Evolutionary conservation across 768 basidiomycete species (phyloP).

Genomic region (Leccinellum luteum): DNA sequence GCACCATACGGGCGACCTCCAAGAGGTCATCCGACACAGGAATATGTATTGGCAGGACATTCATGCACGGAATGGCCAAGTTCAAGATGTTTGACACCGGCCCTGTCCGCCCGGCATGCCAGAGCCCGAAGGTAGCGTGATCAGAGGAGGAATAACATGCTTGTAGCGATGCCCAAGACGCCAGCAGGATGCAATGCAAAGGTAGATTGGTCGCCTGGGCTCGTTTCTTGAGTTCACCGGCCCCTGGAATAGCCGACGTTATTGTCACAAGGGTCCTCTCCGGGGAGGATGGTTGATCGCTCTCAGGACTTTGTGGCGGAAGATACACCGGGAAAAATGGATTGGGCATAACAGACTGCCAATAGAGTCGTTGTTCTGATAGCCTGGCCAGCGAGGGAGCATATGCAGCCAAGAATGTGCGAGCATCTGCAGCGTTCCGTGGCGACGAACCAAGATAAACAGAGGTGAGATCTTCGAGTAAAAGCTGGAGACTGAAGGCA

Average conservation of each 20-base stretch:
- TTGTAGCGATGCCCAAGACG: conserved; percentile 44
- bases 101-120: conserved; percentile 46
- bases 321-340: conserved; percentile 28
- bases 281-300: background rate
- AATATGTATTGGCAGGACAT: conserved; percentile 41
- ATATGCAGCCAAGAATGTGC: conserved; percentile 29
- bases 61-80: conserved; percentile 45
- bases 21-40: conserved; percentile 18
- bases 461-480: conserved; percentile 39
- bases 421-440: conserved; percentile 22
- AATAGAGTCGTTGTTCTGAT: conserved; percentile 31
- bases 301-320: conserved; percentile 15
- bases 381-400: conserved; percentile 19
- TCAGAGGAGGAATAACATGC: conserved; percentile 26
- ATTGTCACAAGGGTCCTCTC: conserved; percentile 24
- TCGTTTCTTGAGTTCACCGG: conserved; percentile 44
- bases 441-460: conserved; percentile 32
- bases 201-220: conserved; percentile 37
- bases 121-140: conserved; percentile 41
- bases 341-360: conserved; percentile 33
- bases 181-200: conserved; percentile 40
- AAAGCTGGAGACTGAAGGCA: conserved; percentile 43
- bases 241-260: conserved; percentile 41
- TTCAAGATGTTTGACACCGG: conserved; percentile 33
- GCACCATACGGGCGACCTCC: conserved; percentile 32